Percentiles rank a stretch among this genome's conserved stretches.
These are phyloP conservation scores for Hamigera avellanea DNA, from an alignment of 495 filamentous ascomycete species.

Conservation along the genomic window DNA sequence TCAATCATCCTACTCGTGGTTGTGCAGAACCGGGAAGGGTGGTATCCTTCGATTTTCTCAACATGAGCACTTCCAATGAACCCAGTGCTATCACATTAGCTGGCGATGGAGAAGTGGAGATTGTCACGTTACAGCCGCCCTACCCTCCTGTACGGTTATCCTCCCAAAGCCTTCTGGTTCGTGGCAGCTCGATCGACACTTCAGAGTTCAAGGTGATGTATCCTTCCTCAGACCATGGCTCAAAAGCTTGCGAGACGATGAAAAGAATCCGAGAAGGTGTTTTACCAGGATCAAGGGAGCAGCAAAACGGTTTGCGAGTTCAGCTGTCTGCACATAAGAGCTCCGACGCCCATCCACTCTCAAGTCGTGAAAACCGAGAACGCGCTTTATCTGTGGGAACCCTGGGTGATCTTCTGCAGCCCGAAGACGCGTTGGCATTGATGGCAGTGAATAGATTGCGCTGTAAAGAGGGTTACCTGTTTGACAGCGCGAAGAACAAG, in stretches of 20 bases:
- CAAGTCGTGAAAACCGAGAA: conserved; percentile 35
- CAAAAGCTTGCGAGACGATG: conserved; percentile 19
- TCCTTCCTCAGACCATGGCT: conserved; percentile 19
- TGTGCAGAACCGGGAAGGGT: conserved; percentile 50
- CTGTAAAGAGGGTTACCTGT: conserved; percentile 66
- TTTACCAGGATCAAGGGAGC: conserved; percentile 8
- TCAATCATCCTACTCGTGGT: conserved; percentile 28
- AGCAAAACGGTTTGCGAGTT: background rate
- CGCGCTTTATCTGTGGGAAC: conserved; percentile 19
- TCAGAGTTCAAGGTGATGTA: conserved; percentile 21
- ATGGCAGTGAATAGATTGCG: conserved; percentile 35
- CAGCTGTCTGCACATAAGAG: conserved; percentile 4
- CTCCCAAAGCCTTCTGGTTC: conserved; percentile 27
- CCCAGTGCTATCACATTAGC: conserved; percentile 57
- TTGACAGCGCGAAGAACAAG: conserved; percentile 59
- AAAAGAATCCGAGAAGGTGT: conserved; percentile 18
- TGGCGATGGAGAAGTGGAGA: conserved; percentile 53
- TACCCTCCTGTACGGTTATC: conserved; percentile 38
- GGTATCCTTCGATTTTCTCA: conserved; percentile 82
- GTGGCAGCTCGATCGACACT: conserved; percentile 16
- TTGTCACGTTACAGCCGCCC: conserved; percentile 50
- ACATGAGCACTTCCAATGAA: conserved; percentile 45
- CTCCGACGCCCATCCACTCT: conserved; percentile 14
- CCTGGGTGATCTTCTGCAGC: conserved; percentile 14
- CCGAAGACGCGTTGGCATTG: conserved; percentile 31